phyloP scores from a whole-genome alignment of 345 rosid species.

The Rhodamnia rubescens region DNA sequence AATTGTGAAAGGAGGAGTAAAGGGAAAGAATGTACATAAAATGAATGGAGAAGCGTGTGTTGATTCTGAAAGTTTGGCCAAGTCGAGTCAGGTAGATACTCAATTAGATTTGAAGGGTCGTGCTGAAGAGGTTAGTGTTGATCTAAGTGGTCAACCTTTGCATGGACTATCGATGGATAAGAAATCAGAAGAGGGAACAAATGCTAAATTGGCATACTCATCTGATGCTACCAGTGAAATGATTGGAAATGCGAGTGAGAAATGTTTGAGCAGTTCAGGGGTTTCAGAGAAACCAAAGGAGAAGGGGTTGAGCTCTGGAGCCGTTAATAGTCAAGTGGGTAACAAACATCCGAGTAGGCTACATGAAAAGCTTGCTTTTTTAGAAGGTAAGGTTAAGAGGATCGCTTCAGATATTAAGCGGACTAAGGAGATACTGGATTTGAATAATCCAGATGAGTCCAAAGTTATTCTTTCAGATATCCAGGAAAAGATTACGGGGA shows the following conservation, averaged over 20 bases:
- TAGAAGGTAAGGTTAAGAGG: slow-evolving; percentile 93
- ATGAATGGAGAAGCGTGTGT: not conserved
- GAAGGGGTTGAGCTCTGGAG: slow-evolving; percentile 18
- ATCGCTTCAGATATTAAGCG: slow-evolving; percentile 84
- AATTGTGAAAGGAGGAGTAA: not conserved
- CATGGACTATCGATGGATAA: not conserved
- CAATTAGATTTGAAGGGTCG: not conserved
- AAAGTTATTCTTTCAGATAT: slow-evolving; percentile 61
- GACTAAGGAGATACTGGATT: slow-evolving; percentile 88
- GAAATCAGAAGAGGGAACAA: not conserved
- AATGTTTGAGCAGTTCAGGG: not conserved
- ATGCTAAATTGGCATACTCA: not conserved
- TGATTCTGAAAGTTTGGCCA: not conserved
- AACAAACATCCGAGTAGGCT: slow-evolving; percentile 55
- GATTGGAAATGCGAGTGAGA: not conserved
- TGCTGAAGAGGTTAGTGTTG: not conserved
- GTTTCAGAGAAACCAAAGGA: slow-evolving; percentile 29
- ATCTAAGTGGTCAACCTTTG: not conserved
- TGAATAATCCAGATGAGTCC: slow-evolving; percentile 75
- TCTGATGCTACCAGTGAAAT: not conserved
- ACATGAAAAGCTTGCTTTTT: slow-evolving; percentile 90
- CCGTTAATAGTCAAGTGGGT: slow-evolving; percentile 2
- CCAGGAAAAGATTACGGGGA: slow-evolving; percentile 84
- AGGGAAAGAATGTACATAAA: not conserved
- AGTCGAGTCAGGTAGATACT: not conserved